Conservation (phyloP, 2,329 filamentous ascomycete species). For the Corinectria fuckeliana region DNA sequence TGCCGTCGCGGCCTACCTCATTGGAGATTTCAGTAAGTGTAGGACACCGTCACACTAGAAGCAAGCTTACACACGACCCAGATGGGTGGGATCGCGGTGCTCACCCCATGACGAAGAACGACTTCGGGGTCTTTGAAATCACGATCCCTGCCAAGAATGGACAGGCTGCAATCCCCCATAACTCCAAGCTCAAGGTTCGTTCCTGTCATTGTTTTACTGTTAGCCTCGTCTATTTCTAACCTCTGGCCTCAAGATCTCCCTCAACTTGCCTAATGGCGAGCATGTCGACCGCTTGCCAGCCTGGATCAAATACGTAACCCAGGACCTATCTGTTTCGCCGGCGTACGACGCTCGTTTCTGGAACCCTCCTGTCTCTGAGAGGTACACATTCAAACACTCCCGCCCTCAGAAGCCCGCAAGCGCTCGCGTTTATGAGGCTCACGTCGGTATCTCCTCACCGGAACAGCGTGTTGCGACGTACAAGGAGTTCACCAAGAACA, state of each 20-base stretch:
- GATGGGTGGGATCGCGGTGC: slow-evolving; percentile 86
- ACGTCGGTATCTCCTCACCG: slow-evolving; percentile 94
- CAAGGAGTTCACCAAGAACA: slow-evolving; percentile 94
- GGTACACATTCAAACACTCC: slow-evolving; percentile 83
- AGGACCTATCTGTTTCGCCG: slow-evolving; percentile 87
- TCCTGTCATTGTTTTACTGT: background rate
- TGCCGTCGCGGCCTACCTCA: slow-evolving; percentile 81
- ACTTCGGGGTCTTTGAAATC: slow-evolving; percentile 88
- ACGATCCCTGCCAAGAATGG: slow-evolving; percentile 76
- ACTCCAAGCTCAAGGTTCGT: slow-evolving; percentile 91
- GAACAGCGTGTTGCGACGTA: slow-evolving; percentile 90
- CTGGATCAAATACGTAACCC: slow-evolving; percentile 97
- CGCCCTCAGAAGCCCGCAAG: slow-evolving; percentile 84
- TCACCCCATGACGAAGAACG: slow-evolving; percentile 85
- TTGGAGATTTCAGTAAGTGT: slow-evolving; percentile 89
- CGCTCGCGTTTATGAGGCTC: slow-evolving; percentile 96
- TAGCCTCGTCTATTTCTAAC: slow-evolving; percentile 9
- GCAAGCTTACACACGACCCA: slow-evolving; percentile 47
- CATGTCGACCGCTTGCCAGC: slow-evolving; percentile 87
- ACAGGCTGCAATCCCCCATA: slow-evolving; percentile 81
- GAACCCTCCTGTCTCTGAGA: slow-evolving; percentile 82
- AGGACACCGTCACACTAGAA: background rate
- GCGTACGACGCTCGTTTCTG: slow-evolving; percentile 96
- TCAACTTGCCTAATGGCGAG: slow-evolving; percentile 80
- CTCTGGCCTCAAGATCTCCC: slow-evolving; percentile 68